Conservation (phyloP, 2,329 filamentous ascomycete genomes). For the Fusarium dimerum region DNA sequence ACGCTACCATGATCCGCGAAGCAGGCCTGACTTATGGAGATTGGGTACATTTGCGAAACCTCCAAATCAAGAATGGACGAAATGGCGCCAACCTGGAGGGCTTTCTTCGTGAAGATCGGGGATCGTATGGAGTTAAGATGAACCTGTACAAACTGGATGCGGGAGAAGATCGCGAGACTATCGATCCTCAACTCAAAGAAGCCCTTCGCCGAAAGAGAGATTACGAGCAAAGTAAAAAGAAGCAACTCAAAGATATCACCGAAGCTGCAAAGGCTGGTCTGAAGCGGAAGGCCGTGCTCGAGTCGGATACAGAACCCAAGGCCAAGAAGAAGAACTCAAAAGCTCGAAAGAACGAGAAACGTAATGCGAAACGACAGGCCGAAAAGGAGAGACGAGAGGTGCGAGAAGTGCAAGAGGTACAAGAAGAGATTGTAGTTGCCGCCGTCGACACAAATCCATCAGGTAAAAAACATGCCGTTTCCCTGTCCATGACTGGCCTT, state of each 20-base stretch:
- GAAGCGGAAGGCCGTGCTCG: conserved; percentile 39
- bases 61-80: conserved; percentile 64
- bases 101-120: conserved; percentile 63
- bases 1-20: conserved; percentile 59
- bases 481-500: not conserved
- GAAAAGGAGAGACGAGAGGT: conserved; percentile 12
- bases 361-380: conserved; percentile 11
- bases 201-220: conserved; percentile 64
- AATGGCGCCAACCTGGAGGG: conserved; percentile 67
- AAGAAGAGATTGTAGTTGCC: not conserved
- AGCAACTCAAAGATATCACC: conserved; percentile 38
- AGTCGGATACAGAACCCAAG: conserved; percentile 29
- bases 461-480: not conserved
- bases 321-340: conserved; percentile 29
- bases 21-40: conserved; percentile 55
- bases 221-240: conserved; percentile 57
- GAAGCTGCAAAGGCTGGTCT: conserved; percentile 39
- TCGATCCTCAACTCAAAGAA: conserved; percentile 53
- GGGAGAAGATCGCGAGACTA: conserved; percentile 40
- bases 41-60: conserved; percentile 69
- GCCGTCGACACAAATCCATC: not conserved
- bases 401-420: not conserved
- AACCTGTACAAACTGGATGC: conserved; percentile 55
- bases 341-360: conserved; percentile 19
- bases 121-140: conserved; percentile 46